phyloP scores from a whole-genome alignment of 495 filamentous ascomycete species.

The Xylaria palmicola region DNA sequence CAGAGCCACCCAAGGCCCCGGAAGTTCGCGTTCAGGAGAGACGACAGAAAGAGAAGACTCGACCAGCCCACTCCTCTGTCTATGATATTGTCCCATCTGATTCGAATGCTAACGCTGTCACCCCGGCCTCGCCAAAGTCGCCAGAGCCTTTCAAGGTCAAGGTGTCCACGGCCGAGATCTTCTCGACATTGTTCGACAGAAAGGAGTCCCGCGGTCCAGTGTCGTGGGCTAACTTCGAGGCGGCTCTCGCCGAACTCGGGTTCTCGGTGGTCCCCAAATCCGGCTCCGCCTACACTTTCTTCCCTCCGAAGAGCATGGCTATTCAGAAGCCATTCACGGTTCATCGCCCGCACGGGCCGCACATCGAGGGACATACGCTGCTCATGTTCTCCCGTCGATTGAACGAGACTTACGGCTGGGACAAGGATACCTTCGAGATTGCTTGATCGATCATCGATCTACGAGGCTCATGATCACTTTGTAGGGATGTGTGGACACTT shows the following conservation, averaged over 20 bases:
- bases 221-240: conserved; percentile 34
- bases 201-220: conserved; percentile 29
- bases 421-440: conserved; percentile 13
- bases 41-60: conserved; percentile 38
- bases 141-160: conserved; percentile 26
- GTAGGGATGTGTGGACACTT: too few species aligned
- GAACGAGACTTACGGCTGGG: conserved; percentile 28
- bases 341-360: conserved; percentile 28
- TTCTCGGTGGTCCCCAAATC: conserved; percentile 31
- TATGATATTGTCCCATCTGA: conserved; percentile 23
- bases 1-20: neutral
- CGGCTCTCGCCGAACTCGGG: conserved; percentile 35
- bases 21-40: conserved; percentile 23
- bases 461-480: too few species aligned
- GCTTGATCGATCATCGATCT: neutral
- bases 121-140: neutral
- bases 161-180: conserved; percentile 26
- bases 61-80: conserved; percentile 27
- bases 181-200: conserved; percentile 31
- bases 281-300: conserved; percentile 29
- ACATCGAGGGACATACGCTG: conserved; percentile 25
- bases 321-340: conserved; percentile 22
- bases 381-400: conserved; percentile 19
- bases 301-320: conserved; percentile 19
- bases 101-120: neutral